phyloP scores from a whole-genome alignment of 2,329 filamentous ascomycete genomes.

The Fusarium sp. region DNA sequence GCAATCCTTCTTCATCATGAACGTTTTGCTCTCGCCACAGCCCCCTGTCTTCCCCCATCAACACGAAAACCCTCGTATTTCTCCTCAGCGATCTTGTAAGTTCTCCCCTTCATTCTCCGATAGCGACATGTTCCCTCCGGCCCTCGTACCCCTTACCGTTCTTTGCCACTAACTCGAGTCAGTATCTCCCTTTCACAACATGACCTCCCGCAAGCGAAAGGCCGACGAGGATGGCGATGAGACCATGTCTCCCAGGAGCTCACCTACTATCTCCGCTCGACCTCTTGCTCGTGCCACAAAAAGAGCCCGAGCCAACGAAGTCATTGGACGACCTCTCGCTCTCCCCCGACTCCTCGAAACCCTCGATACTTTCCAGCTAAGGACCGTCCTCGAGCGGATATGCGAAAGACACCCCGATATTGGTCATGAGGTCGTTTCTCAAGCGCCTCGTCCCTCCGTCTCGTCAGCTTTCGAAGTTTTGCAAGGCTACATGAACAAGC shows the following conservation, averaged over 20 bases:
- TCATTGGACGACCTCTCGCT: conserved; percentile 66
- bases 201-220: conserved; percentile 81
- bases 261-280: conserved; percentile 78
- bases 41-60: conserved; percentile 68
- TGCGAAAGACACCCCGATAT: conserved; percentile 91
- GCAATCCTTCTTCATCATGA: conserved; percentile 60
- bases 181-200: conserved; percentile 62
- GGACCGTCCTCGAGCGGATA: conserved; percentile 87
- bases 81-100: conserved; percentile 67
- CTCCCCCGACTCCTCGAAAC: conserved; percentile 89
- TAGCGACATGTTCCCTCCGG: background rate
- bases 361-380: conserved; percentile 84
- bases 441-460: conserved; percentile 88
- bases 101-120: conserved; percentile 29
- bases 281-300: conserved; percentile 74
- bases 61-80: conserved; percentile 65
- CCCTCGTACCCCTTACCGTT: conserved; percentile 10
- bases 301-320: conserved; percentile 71
- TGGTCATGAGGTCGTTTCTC: conserved; percentile 82
- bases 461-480: conserved; percentile 83
- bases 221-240: conserved; percentile 84
- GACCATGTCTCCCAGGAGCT: conserved; percentile 87
- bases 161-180: conserved; percentile 42
- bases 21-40: conserved; percentile 70
- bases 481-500: conserved; percentile 79